These are phyloP conservation scores for Thermomucor indicae-seudaticae DNA, from an alignment of 371 early-diverging fungal species.

Conservation along the genomic window DNA sequence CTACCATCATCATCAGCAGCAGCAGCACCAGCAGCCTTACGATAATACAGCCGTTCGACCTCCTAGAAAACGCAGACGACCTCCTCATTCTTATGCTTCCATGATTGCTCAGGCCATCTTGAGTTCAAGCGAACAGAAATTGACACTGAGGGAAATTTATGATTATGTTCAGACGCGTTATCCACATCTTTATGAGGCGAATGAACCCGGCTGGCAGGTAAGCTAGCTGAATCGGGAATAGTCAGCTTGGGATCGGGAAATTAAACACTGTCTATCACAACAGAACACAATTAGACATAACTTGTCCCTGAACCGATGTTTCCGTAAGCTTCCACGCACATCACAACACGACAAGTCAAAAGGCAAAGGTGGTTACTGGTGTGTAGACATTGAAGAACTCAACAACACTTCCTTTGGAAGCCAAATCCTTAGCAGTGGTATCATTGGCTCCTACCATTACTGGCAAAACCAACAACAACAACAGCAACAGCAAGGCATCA, in stretches of 20 bases:
- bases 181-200: conserved; percentile 51
- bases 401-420: conserved; percentile 25
- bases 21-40: conserved; percentile 1
- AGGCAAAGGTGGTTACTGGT: conserved; percentile 52
- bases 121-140: conserved; percentile 31
- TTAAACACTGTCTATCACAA: not conserved
- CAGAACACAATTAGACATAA: conserved; percentile 79
- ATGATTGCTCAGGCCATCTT: conserved; percentile 62
- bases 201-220: conserved; percentile 54
- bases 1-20: not conserved
- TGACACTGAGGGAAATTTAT: conserved; percentile 64
- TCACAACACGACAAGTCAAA: conserved; percentile 42
- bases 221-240: not conserved
- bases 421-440: conserved; percentile 12
- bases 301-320: conserved; percentile 66
- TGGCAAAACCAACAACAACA: not conserved
- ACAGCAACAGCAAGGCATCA: not conserved
- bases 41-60: conserved; percentile 1
- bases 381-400: conserved; percentile 23
- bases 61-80: conserved; percentile 43
- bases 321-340: conserved; percentile 56
- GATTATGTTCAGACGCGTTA: conserved; percentile 54
- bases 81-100: conserved; percentile 62
- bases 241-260: not conserved
- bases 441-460: conserved; percentile 2